Evolutionary conservation across 805 yeast genomes (phyloP), one percentile per base, ranked within the genome.

Genomic region (Saturnispora silvae): DNA sequence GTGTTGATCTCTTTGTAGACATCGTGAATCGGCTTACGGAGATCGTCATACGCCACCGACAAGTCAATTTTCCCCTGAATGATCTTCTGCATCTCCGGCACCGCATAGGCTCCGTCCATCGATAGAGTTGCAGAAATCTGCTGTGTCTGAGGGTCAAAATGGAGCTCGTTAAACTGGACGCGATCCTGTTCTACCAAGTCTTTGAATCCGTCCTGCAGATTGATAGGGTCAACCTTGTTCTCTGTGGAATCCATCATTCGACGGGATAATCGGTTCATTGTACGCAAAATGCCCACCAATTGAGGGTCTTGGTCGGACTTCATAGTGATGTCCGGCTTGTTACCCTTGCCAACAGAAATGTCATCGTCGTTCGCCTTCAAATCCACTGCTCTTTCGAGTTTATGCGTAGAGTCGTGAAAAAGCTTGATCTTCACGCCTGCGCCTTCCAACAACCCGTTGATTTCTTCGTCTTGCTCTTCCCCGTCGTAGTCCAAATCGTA

Each of bases 311-410:
- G 70, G 28, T 71, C 72, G 28, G 67, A 68, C 39, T 70, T 67
- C 97, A 89, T 89, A 5, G 96, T 89, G 38, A 83, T 64, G 59
- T 89, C 96, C 0, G 96, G 95, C 16, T 67, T 65, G 51, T 84
- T 83, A 1, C 96, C 96, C 34, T 66, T 71, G 34, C 77, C 77
- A n/a, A n/a, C n/a, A 0, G 94, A 70, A 8, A 22, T 10, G 51
- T 82, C 82, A 52, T 89, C 94, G 33, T 70, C 72, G 53, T 92
- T 92, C 3, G 85, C 96, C 35, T 67, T 72, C 14, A 92, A 57
- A 53, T 92, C 95, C 24, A 87, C 70, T 34, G 77, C 75, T 51
- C 79, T 77, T 34, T 75, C 77, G 3, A 83, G 81, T 13, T 63
- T 65, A 32, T 65, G 68, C 17, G 59, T 57, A 13, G 42, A 63